phyloP scores from a whole-genome alignment of 2,329 filamentous ascomycete species.

The Talaromyces sp. region DNA sequence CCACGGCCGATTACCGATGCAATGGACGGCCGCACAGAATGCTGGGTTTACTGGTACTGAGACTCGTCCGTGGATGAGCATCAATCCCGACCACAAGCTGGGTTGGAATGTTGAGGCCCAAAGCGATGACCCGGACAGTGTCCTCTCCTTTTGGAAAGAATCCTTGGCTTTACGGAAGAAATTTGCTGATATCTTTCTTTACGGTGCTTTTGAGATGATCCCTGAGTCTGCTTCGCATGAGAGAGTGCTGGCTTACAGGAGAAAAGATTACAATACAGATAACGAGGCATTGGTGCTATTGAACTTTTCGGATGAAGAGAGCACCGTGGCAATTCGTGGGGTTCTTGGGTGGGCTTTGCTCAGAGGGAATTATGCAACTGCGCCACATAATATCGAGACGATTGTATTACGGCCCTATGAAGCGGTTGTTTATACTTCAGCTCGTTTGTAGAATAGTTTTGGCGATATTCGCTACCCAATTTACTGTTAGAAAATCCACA shows the following conservation, averaged over 20 bases:
- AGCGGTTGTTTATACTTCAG: not conserved
- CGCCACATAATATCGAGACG: not conserved
- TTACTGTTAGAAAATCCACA: no score
- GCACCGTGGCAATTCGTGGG: not conserved
- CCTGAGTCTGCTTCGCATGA: not conserved
- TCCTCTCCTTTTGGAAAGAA: conserved; percentile 54
- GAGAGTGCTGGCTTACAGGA: not conserved
- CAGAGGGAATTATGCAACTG: not conserved
- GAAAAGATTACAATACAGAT: not conserved
- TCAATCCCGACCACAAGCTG: conserved; percentile 51
- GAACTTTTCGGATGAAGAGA: not conserved
- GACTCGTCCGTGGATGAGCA: conserved; percentile 59
- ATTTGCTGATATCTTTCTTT: not conserved
- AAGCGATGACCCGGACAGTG: conserved; percentile 28
- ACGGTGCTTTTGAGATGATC: conserved; percentile 20
- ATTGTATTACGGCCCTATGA: not conserved
- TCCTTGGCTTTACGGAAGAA: conserved; percentile 34
- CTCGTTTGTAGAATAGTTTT: no score
- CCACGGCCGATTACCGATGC: conserved; percentile 62
- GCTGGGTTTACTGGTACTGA: conserved; percentile 55
- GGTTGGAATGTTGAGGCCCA: conserved; percentile 52
- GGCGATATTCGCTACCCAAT: no score
- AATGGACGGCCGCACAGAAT: conserved; percentile 52
- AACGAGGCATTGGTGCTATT: not conserved
- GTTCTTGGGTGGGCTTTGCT: not conserved